Conservation (phyloP, 73 alveolate species). For the Symbiodinium natans region DNA sequence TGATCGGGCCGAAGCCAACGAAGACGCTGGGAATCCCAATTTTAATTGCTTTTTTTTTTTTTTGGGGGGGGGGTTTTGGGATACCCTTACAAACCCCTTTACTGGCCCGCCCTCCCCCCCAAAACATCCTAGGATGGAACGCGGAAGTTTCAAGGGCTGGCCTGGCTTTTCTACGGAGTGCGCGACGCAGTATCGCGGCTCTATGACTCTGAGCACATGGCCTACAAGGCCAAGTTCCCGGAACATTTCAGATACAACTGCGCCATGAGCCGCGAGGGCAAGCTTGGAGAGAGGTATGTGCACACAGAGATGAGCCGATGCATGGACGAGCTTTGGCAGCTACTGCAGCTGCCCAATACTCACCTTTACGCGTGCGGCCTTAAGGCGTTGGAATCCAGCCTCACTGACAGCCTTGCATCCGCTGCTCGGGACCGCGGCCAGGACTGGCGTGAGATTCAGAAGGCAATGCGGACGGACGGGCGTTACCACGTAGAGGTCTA, state of each 20-base stretch:
- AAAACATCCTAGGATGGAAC: no score
- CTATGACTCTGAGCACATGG: conserved; percentile 20
- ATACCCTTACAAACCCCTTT: no score
- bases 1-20: not conserved
- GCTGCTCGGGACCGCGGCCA: not conserved
- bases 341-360: not conserved
- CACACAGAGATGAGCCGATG: not conserved
- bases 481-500: conserved; percentile 37
- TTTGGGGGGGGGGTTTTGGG: no score
- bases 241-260: not conserved
- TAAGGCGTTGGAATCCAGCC: not conserved
- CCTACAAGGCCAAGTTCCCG: not conserved
- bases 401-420: not conserved
- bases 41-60: no score
- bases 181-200: not conserved
- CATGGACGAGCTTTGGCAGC: conserved; percentile 21
- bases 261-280: not conserved
- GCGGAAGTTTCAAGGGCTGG: not conserved
- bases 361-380: conserved; percentile 31
- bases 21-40: no score
- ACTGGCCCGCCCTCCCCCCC: no score
- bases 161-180: conserved; percentile 40
- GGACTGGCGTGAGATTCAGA: not conserved
- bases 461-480: not conserved
- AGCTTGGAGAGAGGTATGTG: not conserved